Base-by-base conservation (phyloP, 148 eudicot species). In the Rhododendron williamsianum region DNA sequence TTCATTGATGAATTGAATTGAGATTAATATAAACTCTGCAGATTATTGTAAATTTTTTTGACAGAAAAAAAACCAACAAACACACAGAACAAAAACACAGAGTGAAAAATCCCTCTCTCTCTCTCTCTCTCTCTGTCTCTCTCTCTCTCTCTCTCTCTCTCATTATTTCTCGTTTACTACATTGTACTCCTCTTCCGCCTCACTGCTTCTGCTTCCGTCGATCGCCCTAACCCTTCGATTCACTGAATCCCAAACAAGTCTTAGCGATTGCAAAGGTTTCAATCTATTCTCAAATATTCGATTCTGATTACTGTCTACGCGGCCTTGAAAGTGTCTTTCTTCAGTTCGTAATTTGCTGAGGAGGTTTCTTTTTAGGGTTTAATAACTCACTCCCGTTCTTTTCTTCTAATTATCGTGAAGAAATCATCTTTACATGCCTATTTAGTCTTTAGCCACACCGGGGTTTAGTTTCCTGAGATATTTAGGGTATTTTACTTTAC, bases 251-350 rank as follows among this genome's bases (percentile, higher is more conserved):
- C 30, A 8, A 83, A 83, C 60, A 49, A 23, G 1, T 15, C 19
- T 45, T 71, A 67, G 12, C 36, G 76, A 60, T 27, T 69, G 6
- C 58, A 83, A 71, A 83, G 84, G 84, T 83, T 46, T 83, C 77
- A 83, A 69, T 69, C n/a, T 46, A 25, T 15, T 6, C 43, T 69
- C 15, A 3, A 46, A 3, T 43, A 15, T 83, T 46, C 25, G 58
- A 15, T 83, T 67, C 43, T 45, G 54, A 23, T 41, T 63, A 1
- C 38, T 35, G 9, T 65, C 41, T 48, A 33, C 46, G 18, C 73
- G 65, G 65, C 63, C 33, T 71, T 11, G 79, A 73, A 73, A 43
- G 52, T 77, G 35, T 23, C 18, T 73, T 30, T 52, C 33, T 15
- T 16, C 11, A 6, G 4, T 41, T 11, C 8, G 1, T 16, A 18